Conservation (phyloP, 2,329 filamentous ascomycete species). For the Fusarium sp. region DNA sequence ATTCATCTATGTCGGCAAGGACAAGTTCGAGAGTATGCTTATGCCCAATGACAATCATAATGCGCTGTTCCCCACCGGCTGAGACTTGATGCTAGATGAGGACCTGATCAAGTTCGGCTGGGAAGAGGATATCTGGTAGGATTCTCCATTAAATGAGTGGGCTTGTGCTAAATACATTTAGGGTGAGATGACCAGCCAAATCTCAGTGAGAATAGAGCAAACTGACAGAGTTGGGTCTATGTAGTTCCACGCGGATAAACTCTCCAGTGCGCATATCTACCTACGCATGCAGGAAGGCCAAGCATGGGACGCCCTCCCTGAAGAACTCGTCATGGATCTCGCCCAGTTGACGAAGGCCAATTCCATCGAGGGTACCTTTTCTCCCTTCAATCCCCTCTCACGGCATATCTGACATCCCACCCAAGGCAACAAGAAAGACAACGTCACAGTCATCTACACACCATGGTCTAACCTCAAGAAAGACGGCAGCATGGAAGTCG, state of each 20-base stretch:
- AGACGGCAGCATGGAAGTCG: constrained; percentile 92
- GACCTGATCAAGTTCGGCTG: constrained; percentile 94
- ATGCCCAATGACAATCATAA: constrained; percentile 15
- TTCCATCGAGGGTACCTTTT: constrained; percentile 83
- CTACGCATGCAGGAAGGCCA: constrained; percentile 82
- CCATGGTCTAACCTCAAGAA: constrained; percentile 98
- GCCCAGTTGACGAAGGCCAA: constrained; percentile 99
- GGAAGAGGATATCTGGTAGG: constrained; percentile 94
- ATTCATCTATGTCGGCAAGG: constrained; percentile 96
- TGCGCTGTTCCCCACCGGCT: constrained; percentile 20
- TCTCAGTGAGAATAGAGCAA: neutral
- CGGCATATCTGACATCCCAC: neutral
- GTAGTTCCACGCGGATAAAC: constrained; percentile 96
- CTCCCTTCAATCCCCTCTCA: neutral
- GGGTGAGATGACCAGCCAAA: constrained; percentile 27
- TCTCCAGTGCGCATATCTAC: constrained; percentile 97
- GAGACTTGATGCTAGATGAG: constrained; percentile 73
- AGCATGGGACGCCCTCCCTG: constrained; percentile 83
- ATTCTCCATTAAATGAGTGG: neutral
- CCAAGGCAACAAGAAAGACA: constrained; percentile 96
- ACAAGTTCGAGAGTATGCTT: constrained; percentile 94
- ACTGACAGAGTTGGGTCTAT: neutral
- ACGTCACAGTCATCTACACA: constrained; percentile 95
- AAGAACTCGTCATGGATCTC: constrained; percentile 81
- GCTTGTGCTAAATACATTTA: constrained; percentile 17